phyloP scores from a whole-genome alignment of 73 alveolate genomes.

The Tetrahymena elliotti region DNA sequence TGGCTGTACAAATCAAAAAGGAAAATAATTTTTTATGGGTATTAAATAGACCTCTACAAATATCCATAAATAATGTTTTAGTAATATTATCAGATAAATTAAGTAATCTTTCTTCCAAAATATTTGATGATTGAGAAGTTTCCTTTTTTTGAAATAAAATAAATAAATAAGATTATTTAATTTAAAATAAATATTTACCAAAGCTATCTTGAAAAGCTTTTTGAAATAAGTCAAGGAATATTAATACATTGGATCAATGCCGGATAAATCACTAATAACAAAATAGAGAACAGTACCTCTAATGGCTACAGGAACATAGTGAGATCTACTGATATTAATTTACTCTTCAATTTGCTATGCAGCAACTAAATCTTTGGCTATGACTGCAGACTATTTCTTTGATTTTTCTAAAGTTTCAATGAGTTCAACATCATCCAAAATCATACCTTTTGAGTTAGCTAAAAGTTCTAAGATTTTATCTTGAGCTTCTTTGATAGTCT shows the following conservation, averaged over 20 bases:
- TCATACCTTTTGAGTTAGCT: conserved; percentile 76
- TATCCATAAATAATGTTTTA: conserved; percentile 70
- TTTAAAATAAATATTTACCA: conserved; percentile 56
- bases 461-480: conserved; percentile 76
- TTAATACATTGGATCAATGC: conserved; percentile 95
- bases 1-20: conserved; percentile 79
- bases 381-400: conserved; percentile 73
- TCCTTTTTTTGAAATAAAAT: not conserved
- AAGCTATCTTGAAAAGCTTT: conserved; percentile 76
- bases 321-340: conserved; percentile 86
- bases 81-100: conserved; percentile 78
- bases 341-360: conserved; percentile 73
- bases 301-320: conserved; percentile 81
- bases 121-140: conserved; percentile 16
- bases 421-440: conserved; percentile 83
- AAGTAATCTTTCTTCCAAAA: conserved; percentile 66
- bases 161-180: not conserved
- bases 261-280: conserved; percentile 88
- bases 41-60: conserved; percentile 91
- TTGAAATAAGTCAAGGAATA: conserved; percentile 84
- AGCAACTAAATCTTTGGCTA: conserved; percentile 64
- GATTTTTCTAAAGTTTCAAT: conserved; percentile 81
- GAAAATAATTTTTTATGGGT: conserved; percentile 81
- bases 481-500: conserved; percentile 69
- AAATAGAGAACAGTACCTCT: conserved; percentile 90